phyloP scores from a whole-genome alignment of 495 filamentous ascomycete species.

The Ascodesmis nigricans region DNA sequence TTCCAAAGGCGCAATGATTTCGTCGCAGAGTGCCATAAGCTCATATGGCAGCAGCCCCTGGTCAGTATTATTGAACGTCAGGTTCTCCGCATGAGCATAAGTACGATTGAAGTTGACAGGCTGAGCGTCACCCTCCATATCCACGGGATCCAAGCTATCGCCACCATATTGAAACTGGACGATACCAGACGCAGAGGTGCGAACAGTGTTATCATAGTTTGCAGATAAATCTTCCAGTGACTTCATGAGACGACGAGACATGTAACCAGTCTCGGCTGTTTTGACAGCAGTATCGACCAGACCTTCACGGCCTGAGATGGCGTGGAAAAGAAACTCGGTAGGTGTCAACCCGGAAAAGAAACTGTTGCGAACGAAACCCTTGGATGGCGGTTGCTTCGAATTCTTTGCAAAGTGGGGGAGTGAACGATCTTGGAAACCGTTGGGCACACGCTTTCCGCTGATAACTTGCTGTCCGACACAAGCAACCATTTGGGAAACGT shows the following conservation, averaged over 20 bases:
- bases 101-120: slow-evolving; percentile 87
- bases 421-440: slow-evolving; percentile 89
- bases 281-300: slow-evolving; percentile 99
- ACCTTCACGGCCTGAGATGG: slow-evolving; percentile 94
- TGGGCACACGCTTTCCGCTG: slow-evolving; percentile 70
- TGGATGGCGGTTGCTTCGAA: slow-evolving; percentile 68
- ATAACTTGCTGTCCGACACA: slow-evolving; percentile 97
- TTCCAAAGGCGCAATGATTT: slow-evolving; percentile 41
- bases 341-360: slow-evolving; percentile 87
- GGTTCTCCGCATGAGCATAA: slow-evolving; percentile 60
- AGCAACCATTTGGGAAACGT: slow-evolving; percentile 97
- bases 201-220: slow-evolving; percentile 81
- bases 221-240: slow-evolving; percentile 83
- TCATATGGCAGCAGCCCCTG: slow-evolving; percentile 48
- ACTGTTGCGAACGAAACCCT: slow-evolving; percentile 91
- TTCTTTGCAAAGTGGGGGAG: slow-evolving; percentile 91
- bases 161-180: slow-evolving; percentile 96
- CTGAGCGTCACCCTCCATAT: slow-evolving; percentile 88
- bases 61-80: slow-evolving; percentile 60
- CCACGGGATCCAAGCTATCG: slow-evolving; percentile 80
- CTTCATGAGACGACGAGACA: slow-evolving; percentile 97
- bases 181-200: slow-evolving; percentile 61
- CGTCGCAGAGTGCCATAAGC: slow-evolving; percentile 40
- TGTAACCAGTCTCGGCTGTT: slow-evolving; percentile 96
- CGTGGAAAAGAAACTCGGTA: slow-evolving; percentile 92